A percentile compares a stretch with the other conserved stretches of the same genome.
phyloP scores from a whole-genome alignment of 148 eudicot species.

The Arbutus unedo region DNA sequence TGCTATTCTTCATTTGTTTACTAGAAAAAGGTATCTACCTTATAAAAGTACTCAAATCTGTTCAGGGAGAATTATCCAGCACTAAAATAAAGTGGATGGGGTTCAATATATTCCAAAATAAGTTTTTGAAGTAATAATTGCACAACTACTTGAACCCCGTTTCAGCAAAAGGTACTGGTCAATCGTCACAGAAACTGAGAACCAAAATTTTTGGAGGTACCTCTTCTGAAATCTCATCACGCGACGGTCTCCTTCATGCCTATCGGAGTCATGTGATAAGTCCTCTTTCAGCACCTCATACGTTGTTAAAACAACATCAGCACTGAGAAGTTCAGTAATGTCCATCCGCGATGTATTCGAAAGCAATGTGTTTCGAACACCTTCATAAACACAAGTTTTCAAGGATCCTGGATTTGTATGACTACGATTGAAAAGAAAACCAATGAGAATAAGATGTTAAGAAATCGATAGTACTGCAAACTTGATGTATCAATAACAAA shows the following conservation, averaged over 20 bases:
- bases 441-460: conserved; percentile 10
- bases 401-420: conserved; percentile 88
- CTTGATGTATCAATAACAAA: background rate
- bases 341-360: conserved; percentile 42
- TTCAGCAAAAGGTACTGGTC: background rate
- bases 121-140: background rate
- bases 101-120: background rate
- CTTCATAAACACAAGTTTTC: conserved; percentile 77
- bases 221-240: conserved; percentile 82
- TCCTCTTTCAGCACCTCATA: conserved; percentile 90
- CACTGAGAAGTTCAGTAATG: conserved; percentile 57
- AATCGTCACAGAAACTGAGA: background rate
- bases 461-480: conserved; percentile 1
- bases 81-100: no score
- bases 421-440: conserved; percentile 38
- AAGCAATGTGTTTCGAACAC: conserved; percentile 60
- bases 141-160: conserved; percentile 5
- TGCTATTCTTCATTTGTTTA: background rate
- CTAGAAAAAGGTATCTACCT: background rate
- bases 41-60: background rate
- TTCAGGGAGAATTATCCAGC: no score
- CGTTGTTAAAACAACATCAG: conserved; percentile 90
- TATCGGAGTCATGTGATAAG: conserved; percentile 87
- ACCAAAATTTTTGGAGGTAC: conserved; percentile 27
- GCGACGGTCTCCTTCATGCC: conserved; percentile 95